Base-by-base conservation (phyloP, 768 basidiomycete genomes). In the Glaciozyma antarctica region DNA sequence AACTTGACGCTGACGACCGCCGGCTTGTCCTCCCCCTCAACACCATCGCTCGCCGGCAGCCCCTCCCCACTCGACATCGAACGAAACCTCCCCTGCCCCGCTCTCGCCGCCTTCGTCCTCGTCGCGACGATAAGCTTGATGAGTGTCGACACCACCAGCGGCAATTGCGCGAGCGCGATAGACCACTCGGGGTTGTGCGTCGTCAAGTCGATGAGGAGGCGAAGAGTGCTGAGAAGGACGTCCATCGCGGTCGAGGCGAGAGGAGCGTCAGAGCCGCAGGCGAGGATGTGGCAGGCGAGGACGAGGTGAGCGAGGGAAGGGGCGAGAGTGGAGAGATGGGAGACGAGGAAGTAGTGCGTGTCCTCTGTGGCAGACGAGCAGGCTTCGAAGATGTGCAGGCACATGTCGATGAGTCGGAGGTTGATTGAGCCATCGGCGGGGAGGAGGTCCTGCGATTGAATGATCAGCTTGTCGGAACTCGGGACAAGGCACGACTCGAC, bases 341-440 rank as follows among this genome's bases (percentile, higher is more conserved):
- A 9, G 0, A 63, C 56, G 34, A 70, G 52, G 60, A 61, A 2
- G 17, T 57, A 48, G 34, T 58, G 52, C 10, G 64, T 60, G 45
- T 47, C 22, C 3, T 62, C 60, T 0, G 62, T 58, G 16, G 60
- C 30, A 34, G 9, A 54, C 32, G 53, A 32, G 38, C 34, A 58
- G 17, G 60, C 38, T 51, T 70, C 69, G 59, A 70, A 58, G 57
- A 60, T 56, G 5, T 41, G 16, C 26, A 70, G 58, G 32, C 34
- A 41, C 43, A 47, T 4, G 47, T 17, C 45, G 60, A 32, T 6
- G 32, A 55, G 49, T 6, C 21, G 55, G 21, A n/a, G n/a, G 26
- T 19, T 17, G 28, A 12, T 58, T 6, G 58, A 47, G 24, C 44
- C 43, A 26, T 45, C 43, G n/a, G 61, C 49, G 0, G 68, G 64